phyloP scores from a whole-genome alignment of 2,329 filamentous ascomycete species.

The Juglanconis juglandina region DNA sequence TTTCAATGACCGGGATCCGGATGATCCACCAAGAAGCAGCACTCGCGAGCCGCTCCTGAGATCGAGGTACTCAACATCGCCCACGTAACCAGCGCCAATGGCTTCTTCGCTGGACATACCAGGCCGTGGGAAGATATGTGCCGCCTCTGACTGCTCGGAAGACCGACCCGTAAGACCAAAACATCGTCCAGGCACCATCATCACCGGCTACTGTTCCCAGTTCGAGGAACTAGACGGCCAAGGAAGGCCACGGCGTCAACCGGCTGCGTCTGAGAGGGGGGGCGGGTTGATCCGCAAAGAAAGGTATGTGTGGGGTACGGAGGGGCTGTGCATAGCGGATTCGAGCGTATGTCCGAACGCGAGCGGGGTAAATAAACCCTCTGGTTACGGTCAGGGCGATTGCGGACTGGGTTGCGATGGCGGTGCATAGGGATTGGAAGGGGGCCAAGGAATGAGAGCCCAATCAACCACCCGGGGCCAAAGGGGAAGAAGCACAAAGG shows the following conservation, averaged over 20 bases:
- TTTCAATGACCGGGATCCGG: too few species aligned
- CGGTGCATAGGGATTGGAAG: slow-evolving; percentile 47
- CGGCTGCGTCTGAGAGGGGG: slow-evolving; percentile 30
- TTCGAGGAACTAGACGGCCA: slow-evolving; percentile 78
- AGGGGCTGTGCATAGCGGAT: slow-evolving; percentile 68
- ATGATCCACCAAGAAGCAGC: too few species aligned
- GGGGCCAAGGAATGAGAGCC: neutral
- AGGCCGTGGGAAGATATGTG: slow-evolving; percentile 61
- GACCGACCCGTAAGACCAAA: slow-evolving; percentile 1
- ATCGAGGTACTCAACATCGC: too few species aligned
- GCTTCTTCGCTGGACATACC: slow-evolving; percentile 66
- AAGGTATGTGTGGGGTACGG: slow-evolving; percentile 58
- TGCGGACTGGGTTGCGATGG: slow-evolving; percentile 61
- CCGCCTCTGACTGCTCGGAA: neutral
- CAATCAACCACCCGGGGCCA: too few species aligned
- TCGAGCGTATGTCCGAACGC: slow-evolving; percentile 73
- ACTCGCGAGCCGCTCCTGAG: too few species aligned
- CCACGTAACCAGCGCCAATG: slow-evolving; percentile 28
- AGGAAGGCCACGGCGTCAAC: slow-evolving; percentile 79
- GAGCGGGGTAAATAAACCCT: slow-evolving; percentile 68
- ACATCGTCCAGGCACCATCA: slow-evolving; percentile 59
- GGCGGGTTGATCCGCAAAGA: slow-evolving; percentile 57
- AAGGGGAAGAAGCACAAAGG: too few species aligned
- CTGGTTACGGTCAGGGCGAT: slow-evolving; percentile 77
- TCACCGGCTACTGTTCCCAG: slow-evolving; percentile 73